Evolutionary conservation across 768 basidiomycete genomes (phyloP).

Genomic region (Sarcodon sp.): DNA sequence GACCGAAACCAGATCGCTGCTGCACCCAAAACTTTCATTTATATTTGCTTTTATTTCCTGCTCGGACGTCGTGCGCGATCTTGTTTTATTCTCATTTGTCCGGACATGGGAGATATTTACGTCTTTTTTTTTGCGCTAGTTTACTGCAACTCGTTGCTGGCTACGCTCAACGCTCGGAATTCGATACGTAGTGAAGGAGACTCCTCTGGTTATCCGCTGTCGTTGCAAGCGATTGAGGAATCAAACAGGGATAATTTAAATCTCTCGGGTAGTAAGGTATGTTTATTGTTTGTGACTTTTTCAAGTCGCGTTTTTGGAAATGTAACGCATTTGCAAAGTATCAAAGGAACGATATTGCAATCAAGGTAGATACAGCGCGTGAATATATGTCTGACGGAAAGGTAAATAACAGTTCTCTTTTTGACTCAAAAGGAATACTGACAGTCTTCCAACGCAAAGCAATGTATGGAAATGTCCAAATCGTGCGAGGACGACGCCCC

Average conservation of each 20-base stretch:
- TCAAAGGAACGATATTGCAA: background rate
- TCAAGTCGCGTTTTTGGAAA: background rate
- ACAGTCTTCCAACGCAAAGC: no score
- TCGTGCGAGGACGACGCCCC: no score
- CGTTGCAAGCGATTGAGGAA: background rate
- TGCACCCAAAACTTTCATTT: constrained; percentile 37
- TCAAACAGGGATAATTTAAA: background rate
- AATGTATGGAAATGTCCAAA: no score
- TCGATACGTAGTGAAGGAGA: constrained; percentile 3
- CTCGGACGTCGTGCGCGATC: constrained; percentile 30
- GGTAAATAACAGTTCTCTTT: no score
- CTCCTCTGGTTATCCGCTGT: background rate
- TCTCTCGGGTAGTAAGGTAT: background rate
- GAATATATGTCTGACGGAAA: no score
- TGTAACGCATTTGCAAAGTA: background rate
- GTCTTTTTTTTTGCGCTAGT: constrained; percentile 21
- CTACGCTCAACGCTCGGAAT: constrained; percentile 34
- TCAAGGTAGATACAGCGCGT: background rate
- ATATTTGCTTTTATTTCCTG: constrained; percentile 46
- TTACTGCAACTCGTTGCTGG: constrained; percentile 42
- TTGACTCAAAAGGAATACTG: no score
- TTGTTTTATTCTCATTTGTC: background rate
- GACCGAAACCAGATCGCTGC: constrained; percentile 24
- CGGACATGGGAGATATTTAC: background rate
- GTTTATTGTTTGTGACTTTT: background rate